These are phyloP conservation scores for Sporodiniella umbellata DNA, from an alignment of 371 early-diverging fungal species.

Conservation along the genomic window DNA sequence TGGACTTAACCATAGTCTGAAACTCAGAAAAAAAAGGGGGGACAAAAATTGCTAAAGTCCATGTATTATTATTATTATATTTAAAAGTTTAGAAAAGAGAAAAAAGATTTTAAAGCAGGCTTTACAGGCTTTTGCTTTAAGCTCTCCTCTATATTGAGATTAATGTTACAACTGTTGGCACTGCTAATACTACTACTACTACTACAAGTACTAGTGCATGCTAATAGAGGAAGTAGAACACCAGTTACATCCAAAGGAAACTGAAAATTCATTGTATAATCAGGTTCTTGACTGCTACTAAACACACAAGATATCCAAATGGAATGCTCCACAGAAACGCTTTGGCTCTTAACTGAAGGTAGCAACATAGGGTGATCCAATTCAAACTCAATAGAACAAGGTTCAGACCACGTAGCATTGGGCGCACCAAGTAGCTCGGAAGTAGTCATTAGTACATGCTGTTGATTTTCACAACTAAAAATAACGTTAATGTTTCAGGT, in stretches of 20 bases:
- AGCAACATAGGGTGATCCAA: not conserved
- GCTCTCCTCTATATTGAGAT: no score
- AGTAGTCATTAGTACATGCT: conserved; percentile 9
- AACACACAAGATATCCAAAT: conserved; percentile 1
- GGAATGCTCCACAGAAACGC: not conserved
- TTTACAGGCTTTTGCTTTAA: no score
- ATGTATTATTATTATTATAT: no score
- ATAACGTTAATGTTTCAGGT: not conserved
- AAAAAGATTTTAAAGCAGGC: no score
- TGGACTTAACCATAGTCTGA: no score
- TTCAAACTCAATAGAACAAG: conserved; percentile 8
- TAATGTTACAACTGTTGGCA: no score
- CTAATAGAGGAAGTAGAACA: no score
- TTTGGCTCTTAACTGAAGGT: conserved; percentile 7
- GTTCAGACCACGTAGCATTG: conserved; percentile 11
- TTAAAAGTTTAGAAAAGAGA: no score
- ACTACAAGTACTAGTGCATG: no score
- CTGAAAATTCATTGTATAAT: not conserved
- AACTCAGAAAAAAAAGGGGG: no score
- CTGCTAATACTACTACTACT: no score
- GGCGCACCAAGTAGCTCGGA: conserved; percentile 11
- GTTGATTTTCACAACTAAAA: conserved; percentile 4
- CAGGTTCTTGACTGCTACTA: not conserved
- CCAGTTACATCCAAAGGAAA: conserved; percentile 10
- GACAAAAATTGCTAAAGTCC: no score